These are phyloP conservation scores for Neltuma alba DNA, from an alignment of 306 rosid species.

Conservation along the genomic window DNA sequence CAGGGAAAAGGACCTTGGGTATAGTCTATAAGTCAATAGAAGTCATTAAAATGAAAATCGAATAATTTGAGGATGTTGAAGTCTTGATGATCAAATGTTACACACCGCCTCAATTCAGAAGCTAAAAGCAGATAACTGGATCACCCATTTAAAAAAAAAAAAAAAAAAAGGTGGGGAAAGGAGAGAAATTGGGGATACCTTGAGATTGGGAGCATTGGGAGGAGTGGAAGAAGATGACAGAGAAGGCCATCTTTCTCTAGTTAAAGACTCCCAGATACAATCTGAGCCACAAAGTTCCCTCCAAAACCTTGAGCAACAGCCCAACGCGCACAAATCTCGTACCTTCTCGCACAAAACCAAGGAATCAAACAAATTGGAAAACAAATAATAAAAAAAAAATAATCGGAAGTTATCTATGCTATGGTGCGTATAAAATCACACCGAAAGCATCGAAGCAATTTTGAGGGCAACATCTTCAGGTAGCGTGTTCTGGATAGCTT, in stretches of 20 bases:
- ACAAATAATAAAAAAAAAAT: constrained; percentile 8
- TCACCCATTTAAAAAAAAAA: background rate
- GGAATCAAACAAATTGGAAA: background rate
- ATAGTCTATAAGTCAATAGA: background rate
- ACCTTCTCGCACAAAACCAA: constrained; percentile 46
- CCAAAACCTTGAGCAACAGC: constrained; percentile 72
- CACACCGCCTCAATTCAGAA: constrained; percentile 29
- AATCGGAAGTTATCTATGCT: background rate
- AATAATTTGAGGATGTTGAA: constrained; percentile 17
- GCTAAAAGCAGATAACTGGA: constrained; percentile 1
- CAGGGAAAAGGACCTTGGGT: background rate
- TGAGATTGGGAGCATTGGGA: constrained; percentile 31
- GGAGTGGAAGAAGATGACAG: constrained; percentile 49
- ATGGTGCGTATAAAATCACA: background rate
- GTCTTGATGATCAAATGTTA: background rate
- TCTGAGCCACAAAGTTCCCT: constrained; percentile 59
- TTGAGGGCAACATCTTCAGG: constrained; percentile 68
- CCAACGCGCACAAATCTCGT: constrained; percentile 77
- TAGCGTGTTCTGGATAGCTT: constrained; percentile 39
- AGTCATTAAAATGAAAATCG: background rate
- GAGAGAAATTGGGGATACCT: constrained; percentile 40
- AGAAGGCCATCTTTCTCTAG: constrained; percentile 66
- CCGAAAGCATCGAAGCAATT: constrained; percentile 72
- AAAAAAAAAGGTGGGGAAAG: background rate
- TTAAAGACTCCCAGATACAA: constrained; percentile 66